Percentiles rank a stretch among this genome's conserved stretches.
phyloP scores from a whole-genome alignment of 2,329 filamentous ascomycete species.

The Fusarium circinatum region DNA sequence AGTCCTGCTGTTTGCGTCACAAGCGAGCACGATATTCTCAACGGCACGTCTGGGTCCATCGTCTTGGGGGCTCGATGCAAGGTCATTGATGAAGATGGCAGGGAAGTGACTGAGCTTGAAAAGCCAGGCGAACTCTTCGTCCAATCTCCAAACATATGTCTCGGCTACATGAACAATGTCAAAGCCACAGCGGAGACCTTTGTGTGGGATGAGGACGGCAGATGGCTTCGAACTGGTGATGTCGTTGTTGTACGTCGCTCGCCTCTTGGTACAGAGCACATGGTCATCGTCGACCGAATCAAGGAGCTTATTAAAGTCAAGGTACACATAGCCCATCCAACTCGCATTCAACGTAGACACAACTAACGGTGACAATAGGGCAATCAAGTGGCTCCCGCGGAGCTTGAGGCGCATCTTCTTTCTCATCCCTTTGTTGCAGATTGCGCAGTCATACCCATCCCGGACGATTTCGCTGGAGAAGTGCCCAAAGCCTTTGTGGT shows the following conservation, averaged over 20 bases:
- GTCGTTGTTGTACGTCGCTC: neutral
- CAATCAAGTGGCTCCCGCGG: neutral
- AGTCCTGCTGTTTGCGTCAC: neutral
- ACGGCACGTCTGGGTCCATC: neutral
- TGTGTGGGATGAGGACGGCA: neutral
- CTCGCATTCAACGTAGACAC: accelerated
- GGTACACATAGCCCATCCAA: accelerated
- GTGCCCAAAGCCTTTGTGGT: neutral
- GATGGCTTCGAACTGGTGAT: neutral
- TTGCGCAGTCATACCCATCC: neutral
- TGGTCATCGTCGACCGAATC: neutral
- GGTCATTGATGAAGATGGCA: neutral
- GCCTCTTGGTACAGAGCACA: neutral
- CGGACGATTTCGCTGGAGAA: neutral
- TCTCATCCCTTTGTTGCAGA: neutral
- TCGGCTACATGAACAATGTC: neutral
- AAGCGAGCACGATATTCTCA: neutral
- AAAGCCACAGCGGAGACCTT: neutral
- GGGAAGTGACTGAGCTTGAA: neutral
- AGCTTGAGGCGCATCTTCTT: neutral
- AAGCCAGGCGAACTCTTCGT: neutral
- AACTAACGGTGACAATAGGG: accelerated
- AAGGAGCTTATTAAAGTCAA: neutral
- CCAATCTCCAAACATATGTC: neutral
- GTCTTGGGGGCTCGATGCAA: neutral